phyloP scores from a whole-genome alignment of 1,284 basidiomycete genomes.

The Trichosporon inkin region DNA sequence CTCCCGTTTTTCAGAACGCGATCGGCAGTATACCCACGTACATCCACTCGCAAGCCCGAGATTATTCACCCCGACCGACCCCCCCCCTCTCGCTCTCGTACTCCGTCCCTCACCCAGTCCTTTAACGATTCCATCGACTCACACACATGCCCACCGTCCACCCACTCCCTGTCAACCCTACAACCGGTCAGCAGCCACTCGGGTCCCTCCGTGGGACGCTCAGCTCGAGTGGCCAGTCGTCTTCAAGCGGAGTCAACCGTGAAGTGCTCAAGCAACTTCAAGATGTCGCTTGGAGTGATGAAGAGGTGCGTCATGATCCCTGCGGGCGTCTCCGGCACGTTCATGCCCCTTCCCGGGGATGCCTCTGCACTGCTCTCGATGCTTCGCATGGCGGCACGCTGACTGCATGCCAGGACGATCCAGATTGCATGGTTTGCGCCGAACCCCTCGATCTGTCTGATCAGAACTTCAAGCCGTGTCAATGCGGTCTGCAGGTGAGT shows the following conservation, averaged over 20 bases:
- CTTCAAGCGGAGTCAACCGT: constrained; percentile 41
- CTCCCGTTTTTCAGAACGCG: constrained; percentile 5
- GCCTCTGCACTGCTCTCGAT: neutral
- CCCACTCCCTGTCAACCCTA: constrained; percentile 47
- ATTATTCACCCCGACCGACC: neutral
- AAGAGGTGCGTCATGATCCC: constrained; percentile 57
- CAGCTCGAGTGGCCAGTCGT: constrained; percentile 25
- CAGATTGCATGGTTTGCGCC: constrained; percentile 95
- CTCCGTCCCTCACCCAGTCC: constrained; percentile 6
- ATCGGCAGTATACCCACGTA: constrained; percentile 3
- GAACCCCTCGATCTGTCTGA: constrained; percentile 99
- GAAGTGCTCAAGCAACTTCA: constrained; percentile 63
- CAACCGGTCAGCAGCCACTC: constrained; percentile 44
- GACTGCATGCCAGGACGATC: constrained; percentile 68
- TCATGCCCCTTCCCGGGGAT: neutral
- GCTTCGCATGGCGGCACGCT: neutral
- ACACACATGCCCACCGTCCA: constrained; percentile 33
- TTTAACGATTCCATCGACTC: neutral
- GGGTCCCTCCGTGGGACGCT: constrained; percentile 25
- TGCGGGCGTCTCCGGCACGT: neutral
- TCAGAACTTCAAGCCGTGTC: constrained; percentile 98
- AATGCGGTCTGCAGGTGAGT: constrained; percentile 93
- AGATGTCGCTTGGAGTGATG: constrained; percentile 98
- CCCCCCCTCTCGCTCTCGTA: neutral
- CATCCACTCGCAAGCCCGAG: neutral